phyloP scores from a whole-genome alignment of 2,329 filamentous ascomycete species.

The Sarocladiaceae sp. region DNA sequence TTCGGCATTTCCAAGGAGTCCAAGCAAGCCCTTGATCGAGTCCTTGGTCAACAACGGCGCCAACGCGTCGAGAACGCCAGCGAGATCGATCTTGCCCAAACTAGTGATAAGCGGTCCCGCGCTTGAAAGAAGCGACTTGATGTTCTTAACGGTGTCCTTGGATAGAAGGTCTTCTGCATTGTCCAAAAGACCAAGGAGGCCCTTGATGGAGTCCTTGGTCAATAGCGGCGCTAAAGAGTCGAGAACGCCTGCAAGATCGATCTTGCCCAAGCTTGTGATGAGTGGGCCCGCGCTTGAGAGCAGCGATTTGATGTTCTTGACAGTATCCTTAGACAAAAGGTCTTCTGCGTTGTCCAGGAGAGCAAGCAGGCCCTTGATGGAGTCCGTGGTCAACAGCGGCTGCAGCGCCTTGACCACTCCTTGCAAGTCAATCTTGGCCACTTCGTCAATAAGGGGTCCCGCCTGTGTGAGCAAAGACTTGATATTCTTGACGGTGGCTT shows the following conservation, averaged over 20 bases:
- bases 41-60: constrained; percentile 24
- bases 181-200: constrained; percentile 16
- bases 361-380: constrained; percentile 19
- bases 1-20: constrained; percentile 26
- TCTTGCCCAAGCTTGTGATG: constrained; percentile 19
- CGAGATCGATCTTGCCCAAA: constrained; percentile 24
- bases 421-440: constrained; percentile 27
- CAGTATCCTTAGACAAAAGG: constrained; percentile 23
- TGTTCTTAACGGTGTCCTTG: constrained; percentile 18
- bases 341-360: constrained; percentile 21
- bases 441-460: constrained; percentile 18
- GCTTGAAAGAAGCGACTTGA: constrained; percentile 17
- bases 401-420: constrained; percentile 18
- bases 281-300: constrained; percentile 25
- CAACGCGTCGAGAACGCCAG: constrained; percentile 20
- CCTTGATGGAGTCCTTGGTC: constrained; percentile 22
- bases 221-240: constrained; percentile 19
- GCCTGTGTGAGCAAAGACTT: constrained; percentile 16
- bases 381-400: constrained; percentile 21
- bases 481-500: constrained; percentile 16
- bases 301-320: constrained; percentile 19
- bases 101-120: constrained; percentile 16
- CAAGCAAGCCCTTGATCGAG: constrained; percentile 25
- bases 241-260: not conserved
- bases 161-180: constrained; percentile 24